A percentile compares a stretch with the other conserved stretches of the same genome.
Evolutionary conservation across 2,329 filamentous ascomycete species (phyloP).

Genomic region (Pseudogymnoascus sp.): DNA sequence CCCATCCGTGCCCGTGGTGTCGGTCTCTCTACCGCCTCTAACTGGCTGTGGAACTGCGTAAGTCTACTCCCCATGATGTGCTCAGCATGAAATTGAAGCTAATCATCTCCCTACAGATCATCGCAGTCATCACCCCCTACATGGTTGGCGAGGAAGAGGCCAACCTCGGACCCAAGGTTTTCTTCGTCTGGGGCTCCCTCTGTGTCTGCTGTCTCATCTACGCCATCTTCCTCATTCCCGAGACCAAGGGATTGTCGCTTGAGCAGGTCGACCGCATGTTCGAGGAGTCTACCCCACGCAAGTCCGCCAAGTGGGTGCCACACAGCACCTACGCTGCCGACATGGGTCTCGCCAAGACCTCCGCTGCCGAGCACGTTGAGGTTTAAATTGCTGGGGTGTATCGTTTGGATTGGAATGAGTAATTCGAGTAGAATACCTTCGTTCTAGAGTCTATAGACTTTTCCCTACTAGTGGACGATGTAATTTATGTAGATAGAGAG

Average conservation of each 20-base stretch:
- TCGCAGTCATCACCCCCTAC: conserved; percentile 63
- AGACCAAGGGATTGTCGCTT: conserved; percentile 64
- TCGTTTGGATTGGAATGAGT: not conserved
- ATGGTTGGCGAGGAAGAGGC: conserved; percentile 50
- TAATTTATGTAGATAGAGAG: not conserved
- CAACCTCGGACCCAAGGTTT: conserved; percentile 10
- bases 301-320: conserved; percentile 21
- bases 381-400: not conserved
- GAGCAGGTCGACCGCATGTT: conserved; percentile 62
- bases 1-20: conserved; percentile 85
- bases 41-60: conserved; percentile 84
- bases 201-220: conserved; percentile 46
- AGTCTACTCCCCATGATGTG: conserved; percentile 11
- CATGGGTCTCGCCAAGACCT: conserved; percentile 14
- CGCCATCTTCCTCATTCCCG: conserved; percentile 54
- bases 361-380: not conserved
- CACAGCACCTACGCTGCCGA: conserved; percentile 22
- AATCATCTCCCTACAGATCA: conserved; percentile 28
- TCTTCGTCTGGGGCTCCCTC: conserved; percentile 53
- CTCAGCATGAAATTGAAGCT: conserved; percentile 25
- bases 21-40: conserved; percentile 75
- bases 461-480: not conserved
- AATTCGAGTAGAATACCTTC: not conserved
- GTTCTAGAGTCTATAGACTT: not conserved
- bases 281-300: conserved; percentile 37